Conservation (phyloP, 2,329 filamentous ascomycete species). For the Graphilbum sp. region DNA sequence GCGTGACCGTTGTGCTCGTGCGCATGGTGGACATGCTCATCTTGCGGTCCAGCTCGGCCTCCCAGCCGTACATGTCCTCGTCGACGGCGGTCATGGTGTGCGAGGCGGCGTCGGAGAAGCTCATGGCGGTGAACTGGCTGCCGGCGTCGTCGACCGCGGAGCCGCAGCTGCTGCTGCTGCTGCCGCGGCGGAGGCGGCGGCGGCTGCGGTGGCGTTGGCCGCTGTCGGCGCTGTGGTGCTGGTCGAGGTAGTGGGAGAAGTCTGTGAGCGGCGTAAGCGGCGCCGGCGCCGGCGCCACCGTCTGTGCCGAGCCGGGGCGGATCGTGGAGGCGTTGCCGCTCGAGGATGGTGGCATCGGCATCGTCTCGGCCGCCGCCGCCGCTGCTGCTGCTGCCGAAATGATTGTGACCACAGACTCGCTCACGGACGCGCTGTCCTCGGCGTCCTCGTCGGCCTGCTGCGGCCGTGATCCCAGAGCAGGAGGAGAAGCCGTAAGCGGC, state of each 20-base stretch:
- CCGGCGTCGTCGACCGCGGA: slow-evolving; percentile 13
- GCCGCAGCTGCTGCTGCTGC: slow-evolving; percentile 3
- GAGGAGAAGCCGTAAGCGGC: no score
- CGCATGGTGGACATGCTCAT: slow-evolving; percentile 1
- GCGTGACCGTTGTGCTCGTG: not conserved
- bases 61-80: slow-evolving; percentile 36
- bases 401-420: not conserved
- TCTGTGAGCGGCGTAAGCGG: slow-evolving; percentile 13
- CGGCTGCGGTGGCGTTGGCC: not conserved
- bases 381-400: not conserved
- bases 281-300: not conserved
- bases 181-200: not conserved
- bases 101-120: slow-evolving; percentile 14
- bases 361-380: not conserved
- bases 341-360: not conserved
- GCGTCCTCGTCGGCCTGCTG: not conserved
- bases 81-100: slow-evolving; percentile 12
- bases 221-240: slow-evolving; percentile 1
- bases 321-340: slow-evolving; percentile 6
- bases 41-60: slow-evolving; percentile 27
- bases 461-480: not conserved
- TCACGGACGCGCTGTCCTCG: not conserved
- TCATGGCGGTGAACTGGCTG: slow-evolving; percentile 13
- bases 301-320: not conserved
- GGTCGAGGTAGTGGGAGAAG: slow-evolving; percentile 21